phyloP scores from a whole-genome alignment of 2,329 filamentous ascomycete species.

The Dactylonectria macrodidyma region DNA sequence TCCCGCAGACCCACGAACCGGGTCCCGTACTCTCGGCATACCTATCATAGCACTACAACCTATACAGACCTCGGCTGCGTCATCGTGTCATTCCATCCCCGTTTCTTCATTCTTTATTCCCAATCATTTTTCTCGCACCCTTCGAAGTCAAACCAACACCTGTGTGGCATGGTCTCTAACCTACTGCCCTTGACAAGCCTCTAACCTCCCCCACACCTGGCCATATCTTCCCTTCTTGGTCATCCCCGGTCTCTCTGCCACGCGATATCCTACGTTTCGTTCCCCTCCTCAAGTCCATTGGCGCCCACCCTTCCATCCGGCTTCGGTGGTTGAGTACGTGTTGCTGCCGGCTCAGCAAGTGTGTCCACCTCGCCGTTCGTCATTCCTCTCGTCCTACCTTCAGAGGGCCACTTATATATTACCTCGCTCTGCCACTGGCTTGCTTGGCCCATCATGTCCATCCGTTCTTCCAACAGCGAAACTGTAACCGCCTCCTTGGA shows the following conservation, averaged over 20 bases:
- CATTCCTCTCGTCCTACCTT: constrained; percentile 12
- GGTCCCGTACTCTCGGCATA: not conserved
- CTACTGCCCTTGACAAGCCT: not conserved
- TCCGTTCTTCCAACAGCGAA: constrained; percentile 28
- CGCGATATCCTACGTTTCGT: not conserved
- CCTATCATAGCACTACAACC: not conserved
- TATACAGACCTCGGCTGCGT: not conserved
- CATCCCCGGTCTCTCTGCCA: not conserved
- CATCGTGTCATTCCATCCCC: not conserved
- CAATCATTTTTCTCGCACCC: not conserved
- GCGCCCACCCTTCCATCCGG: not conserved
- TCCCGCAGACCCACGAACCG: not conserved
- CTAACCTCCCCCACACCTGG: not conserved
- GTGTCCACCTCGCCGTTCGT: constrained; percentile 19
- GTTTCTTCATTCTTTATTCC: not conserved
- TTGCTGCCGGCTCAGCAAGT: not conserved
- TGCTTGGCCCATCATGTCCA: constrained; percentile 12
- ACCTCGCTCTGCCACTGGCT: constrained; percentile 1
- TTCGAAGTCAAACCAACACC: not conserved
- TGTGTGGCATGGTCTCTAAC: not conserved
- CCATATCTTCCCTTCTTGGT: not conserved
- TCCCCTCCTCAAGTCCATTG: not conserved
- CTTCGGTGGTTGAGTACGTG: constrained; percentile 1
- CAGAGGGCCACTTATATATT: not conserved
- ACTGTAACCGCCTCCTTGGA: constrained; percentile 15